Percentiles rank a stretch among this genome's conserved stretches.
Evolutionary conservation across 345 rosid genomes (phyloP).

Genomic region (Salix exigua): DNA sequence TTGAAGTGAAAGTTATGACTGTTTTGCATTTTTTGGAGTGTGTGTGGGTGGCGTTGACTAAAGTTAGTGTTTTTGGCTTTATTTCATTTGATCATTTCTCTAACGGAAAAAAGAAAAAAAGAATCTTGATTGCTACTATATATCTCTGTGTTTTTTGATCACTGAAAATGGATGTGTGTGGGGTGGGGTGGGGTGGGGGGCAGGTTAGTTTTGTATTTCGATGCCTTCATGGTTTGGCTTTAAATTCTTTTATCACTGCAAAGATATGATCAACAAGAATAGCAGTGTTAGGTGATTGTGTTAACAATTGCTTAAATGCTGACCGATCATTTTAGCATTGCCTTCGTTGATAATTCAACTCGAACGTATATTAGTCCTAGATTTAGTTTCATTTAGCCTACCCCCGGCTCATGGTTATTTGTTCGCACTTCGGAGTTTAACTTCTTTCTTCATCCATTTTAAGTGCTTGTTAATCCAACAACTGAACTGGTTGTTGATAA

Average conservation of each 20-base stretch:
- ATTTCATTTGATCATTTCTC: not conserved
- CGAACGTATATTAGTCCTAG: not conserved
- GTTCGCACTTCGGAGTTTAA: not conserved
- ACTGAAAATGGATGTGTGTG: not conserved
- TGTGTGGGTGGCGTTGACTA: not conserved
- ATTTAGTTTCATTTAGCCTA: not conserved
- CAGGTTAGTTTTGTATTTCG: no score
- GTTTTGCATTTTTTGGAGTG: not conserved
- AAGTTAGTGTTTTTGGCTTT: not conserved
- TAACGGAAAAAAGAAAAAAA: not conserved
- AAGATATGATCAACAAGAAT: not conserved
- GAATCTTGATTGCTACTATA: not conserved
- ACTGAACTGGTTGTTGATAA: not conserved
- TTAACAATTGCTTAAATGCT: not conserved
- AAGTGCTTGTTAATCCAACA: not conserved
- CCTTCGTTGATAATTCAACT: not conserved
- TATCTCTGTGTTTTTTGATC: not conserved
- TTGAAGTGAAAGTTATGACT: not conserved
- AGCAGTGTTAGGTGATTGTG: not conserved
- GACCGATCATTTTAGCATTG: not conserved
- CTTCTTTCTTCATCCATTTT: not conserved
- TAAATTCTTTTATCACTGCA: not conserved
- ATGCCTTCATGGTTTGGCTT: not conserved
- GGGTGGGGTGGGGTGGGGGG: not conserved
- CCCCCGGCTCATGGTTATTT: not conserved